phyloP scores from a whole-genome alignment of 1,284 basidiomycete species.

The Irpex sp. region DNA sequence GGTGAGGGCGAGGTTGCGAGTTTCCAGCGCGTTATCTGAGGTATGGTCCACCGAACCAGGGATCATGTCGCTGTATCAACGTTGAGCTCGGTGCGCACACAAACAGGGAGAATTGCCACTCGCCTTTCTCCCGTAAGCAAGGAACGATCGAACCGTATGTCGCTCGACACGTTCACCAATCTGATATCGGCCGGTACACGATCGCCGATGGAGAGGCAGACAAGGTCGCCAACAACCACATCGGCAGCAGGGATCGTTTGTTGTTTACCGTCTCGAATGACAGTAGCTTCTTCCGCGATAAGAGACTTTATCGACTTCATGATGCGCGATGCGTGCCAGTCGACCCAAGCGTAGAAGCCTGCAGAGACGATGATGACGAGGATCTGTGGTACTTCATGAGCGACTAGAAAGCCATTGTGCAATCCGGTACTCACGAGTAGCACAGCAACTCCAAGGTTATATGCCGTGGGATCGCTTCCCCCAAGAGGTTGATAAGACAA shows the following conservation, averaged over 20 bases:
- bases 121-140: slow-evolving; percentile 60
- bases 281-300: slow-evolving; percentile 45
- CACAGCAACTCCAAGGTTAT: slow-evolving; percentile 46
- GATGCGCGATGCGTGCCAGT: slow-evolving; percentile 42
- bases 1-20: slow-evolving; percentile 58
- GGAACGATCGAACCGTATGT: slow-evolving; percentile 59
- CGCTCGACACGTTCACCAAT: slow-evolving; percentile 42
- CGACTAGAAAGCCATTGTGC: slow-evolving; percentile 39
- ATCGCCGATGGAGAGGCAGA: slow-evolving; percentile 35
- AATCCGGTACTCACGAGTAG: slow-evolving; percentile 42
- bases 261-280: slow-evolving; percentile 39
- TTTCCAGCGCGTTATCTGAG: slow-evolving; percentile 56
- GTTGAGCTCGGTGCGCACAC: not conserved
- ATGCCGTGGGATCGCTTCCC: slow-evolving; percentile 38
- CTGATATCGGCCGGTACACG: slow-evolving; percentile 47
- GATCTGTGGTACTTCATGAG: slow-evolving; percentile 39
- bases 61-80: slow-evolving; percentile 40
- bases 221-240: slow-evolving; percentile 30
- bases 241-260: slow-evolving; percentile 26
- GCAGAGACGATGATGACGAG: slow-evolving; percentile 34
- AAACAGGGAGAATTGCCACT: not conserved
- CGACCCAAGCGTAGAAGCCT: slow-evolving; percentile 37
- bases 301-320: slow-evolving; percentile 52
- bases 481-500: slow-evolving; percentile 50
- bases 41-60: slow-evolving; percentile 45